These are phyloP conservation scores for Myriangium duriaei DNA, from an alignment of 2,329 filamentous ascomycete species.

Conservation along the genomic window DNA sequence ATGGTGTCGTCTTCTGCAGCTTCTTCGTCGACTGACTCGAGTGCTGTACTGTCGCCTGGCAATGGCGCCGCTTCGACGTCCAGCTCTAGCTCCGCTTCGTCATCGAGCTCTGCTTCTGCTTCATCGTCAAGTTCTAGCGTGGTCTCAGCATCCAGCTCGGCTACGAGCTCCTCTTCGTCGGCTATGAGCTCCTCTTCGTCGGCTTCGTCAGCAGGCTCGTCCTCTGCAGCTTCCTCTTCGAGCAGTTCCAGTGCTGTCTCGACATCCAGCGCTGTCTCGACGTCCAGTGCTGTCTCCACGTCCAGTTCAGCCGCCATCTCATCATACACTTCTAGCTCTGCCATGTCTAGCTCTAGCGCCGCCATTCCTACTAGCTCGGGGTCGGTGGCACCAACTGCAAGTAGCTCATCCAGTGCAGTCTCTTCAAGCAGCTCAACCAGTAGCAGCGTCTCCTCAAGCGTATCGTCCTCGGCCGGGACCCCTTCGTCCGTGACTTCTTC, in stretches of 20 bases:
- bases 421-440: background rate
- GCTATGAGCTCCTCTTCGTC: conserved; percentile 4
- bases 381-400: no score
- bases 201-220: background rate
- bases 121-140: background rate
- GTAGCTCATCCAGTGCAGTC: background rate
- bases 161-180: background rate
- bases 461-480: background rate
- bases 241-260: background rate
- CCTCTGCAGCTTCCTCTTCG: background rate
- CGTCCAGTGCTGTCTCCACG: background rate
- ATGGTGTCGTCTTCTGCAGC: background rate
- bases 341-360: background rate
- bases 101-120: background rate
- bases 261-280: background rate
- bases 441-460: conserved; percentile 1
- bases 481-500: background rate
- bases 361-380: no score
- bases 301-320: background rate
- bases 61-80: background rate
- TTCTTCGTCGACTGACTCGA: background rate
- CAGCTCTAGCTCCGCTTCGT: background rate
- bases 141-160: background rate
- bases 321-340: background rate
- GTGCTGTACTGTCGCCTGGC: background rate